Conservation (phyloP, 371 early-diverging fungal species). For the Rhizopus delemar region DNA sequence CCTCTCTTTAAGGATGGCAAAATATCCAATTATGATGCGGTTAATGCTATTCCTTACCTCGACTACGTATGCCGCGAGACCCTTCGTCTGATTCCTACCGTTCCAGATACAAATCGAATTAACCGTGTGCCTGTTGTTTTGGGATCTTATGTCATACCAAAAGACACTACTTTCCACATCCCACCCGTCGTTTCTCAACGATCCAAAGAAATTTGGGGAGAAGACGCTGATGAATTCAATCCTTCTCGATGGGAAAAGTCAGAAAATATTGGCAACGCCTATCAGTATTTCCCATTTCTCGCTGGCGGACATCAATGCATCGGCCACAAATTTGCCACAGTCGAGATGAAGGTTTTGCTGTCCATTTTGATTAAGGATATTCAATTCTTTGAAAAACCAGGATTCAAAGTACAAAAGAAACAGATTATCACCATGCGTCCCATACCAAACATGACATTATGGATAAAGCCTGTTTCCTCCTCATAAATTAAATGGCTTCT, state of each 20-base stretch:
- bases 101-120: conserved; percentile 48
- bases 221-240: conserved; percentile 60
- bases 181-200: conserved; percentile 48
- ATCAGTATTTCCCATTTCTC: conserved; percentile 63
- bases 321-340: conserved; percentile 35
- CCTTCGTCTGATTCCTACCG: conserved; percentile 57
- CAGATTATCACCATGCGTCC: conserved; percentile 34
- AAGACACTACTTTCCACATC: conserved; percentile 52
- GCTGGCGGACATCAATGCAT: conserved; percentile 51
- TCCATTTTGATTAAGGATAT: conserved; percentile 30
- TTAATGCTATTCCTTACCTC: conserved; percentile 42
- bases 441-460: conserved; percentile 29
- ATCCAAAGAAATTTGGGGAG: conserved; percentile 62
- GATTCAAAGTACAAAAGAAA: conserved; percentile 19
- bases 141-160: conserved; percentile 52
- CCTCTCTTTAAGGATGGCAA: conserved; percentile 13
- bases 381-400: conserved; percentile 32
- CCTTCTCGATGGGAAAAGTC: conserved; percentile 63
- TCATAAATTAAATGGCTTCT: not conserved
- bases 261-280: conserved; percentile 29
- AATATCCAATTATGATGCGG: conserved; percentile 35
- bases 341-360: conserved; percentile 35
- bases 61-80: conserved; percentile 52
- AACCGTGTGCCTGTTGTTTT: conserved; percentile 44
- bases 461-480: conserved; percentile 4